Evolutionary conservation across 306 rosid species (phyloP).

Genomic region (Medicago arabica): DNA sequence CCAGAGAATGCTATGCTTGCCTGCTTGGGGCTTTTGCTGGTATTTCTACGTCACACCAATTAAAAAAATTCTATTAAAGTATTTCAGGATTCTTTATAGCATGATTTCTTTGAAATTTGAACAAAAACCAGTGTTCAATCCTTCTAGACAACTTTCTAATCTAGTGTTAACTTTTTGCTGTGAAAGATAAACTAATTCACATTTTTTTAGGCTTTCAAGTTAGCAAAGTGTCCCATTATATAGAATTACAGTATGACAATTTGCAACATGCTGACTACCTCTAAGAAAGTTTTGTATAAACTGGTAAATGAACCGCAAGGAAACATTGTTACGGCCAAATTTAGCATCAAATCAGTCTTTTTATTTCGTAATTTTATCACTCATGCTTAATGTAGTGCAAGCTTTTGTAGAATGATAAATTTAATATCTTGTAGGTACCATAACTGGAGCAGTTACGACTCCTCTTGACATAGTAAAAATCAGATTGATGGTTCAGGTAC

Average conservation of each 20-base stretch:
- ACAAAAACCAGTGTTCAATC: not conserved
- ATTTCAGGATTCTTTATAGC: slow-evolving; percentile 13
- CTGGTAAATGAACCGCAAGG: not conserved
- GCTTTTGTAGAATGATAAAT: slow-evolving; percentile 34
- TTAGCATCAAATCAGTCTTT: slow-evolving; percentile 22
- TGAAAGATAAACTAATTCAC: slow-evolving; percentile 14
- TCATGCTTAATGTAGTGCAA: not conserved
- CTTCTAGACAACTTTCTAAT: not conserved
- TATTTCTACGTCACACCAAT: slow-evolving; percentile 43
- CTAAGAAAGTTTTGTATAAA: slow-evolving; percentile 6
- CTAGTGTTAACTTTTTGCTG: not conserved
- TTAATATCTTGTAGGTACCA: slow-evolving; percentile 62
- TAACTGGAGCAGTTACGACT: slow-evolving; percentile 90
- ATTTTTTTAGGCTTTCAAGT: slow-evolving; percentile 2
- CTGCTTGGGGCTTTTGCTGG: slow-evolving; percentile 80
- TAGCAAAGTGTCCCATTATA: slow-evolving; percentile 3
- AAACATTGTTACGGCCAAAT: slow-evolving; percentile 10
- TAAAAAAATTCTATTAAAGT: slow-evolving; percentile 21
- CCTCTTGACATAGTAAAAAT: slow-evolving; percentile 96
- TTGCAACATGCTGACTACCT: not conserved
- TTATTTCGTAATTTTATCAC: not conserved
- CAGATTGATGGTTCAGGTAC: slow-evolving; percentile 67
- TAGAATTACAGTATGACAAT: not conserved
- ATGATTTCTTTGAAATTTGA: not conserved
- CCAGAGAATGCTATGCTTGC: slow-evolving; percentile 77